A percentile compares a stretch with the other conserved stretches of the same genome.
These are phyloP conservation scores for Flaveria trinervia DNA, from an alignment of 129 eudicot genomes.

Conservation along the genomic window DNA sequence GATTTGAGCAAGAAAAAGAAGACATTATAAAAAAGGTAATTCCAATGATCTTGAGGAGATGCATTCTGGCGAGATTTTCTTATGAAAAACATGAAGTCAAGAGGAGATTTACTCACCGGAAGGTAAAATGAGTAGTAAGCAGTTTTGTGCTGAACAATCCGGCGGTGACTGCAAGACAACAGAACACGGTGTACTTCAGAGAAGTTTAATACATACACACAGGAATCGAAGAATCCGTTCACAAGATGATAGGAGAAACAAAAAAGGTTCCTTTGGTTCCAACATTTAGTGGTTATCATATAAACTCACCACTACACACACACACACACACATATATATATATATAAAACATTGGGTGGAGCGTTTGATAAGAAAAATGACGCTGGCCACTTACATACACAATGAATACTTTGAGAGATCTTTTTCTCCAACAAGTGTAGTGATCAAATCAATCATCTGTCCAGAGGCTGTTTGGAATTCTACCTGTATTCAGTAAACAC, in stretches of 20 bases:
- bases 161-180: slow-evolving; percentile 68
- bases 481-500: slow-evolving; percentile 48
- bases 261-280: neutral
- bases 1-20: slow-evolving; percentile 8
- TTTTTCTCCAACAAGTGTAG: slow-evolving; percentile 83
- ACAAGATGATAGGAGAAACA: neutral
- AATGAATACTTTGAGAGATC: slow-evolving; percentile 82
- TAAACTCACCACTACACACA: neutral
- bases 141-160: slow-evolving; percentile 90
- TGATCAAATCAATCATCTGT: slow-evolving; percentile 92
- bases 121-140: slow-evolving; percentile 90
- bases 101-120: slow-evolving; percentile 56
- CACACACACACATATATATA: neutral
- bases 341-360: neutral
- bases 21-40: neutral
- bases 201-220: neutral
- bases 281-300: neutral
- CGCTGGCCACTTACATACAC: slow-evolving; percentile 49
- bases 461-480: slow-evolving; percentile 87
- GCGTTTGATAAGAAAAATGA: neutral
- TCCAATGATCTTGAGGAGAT: slow-evolving; percentile 1
- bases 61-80: slow-evolving; percentile 7
- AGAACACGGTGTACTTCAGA: neutral
- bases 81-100: neutral
- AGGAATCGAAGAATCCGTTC: neutral